A percentile compares a stretch with the other conserved stretches of the same genome.
These are phyloP conservation scores for Austroboletus novae-zelandiae DNA, from an alignment of 1,284 basidiomycete species.

Conservation along the genomic window DNA sequence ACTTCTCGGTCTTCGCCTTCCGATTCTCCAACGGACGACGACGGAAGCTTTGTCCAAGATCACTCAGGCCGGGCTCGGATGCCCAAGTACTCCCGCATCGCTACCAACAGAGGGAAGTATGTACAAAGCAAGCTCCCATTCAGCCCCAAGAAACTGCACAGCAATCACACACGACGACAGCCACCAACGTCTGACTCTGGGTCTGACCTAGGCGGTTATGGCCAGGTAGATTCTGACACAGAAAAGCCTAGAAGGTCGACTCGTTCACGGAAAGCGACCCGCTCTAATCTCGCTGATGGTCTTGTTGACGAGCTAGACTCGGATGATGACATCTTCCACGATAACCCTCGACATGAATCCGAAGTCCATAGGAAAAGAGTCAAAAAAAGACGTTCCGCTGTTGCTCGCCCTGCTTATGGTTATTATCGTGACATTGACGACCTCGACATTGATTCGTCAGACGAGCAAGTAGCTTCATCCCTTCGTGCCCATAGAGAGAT, in stretches of 20 bases:
- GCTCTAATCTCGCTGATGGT: slow-evolving; percentile 36
- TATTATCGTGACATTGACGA: slow-evolving; percentile 57
- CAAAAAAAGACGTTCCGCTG: slow-evolving; percentile 40
- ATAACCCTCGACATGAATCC: slow-evolving; percentile 26
- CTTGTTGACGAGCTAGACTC: slow-evolving; percentile 31
- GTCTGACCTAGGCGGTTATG: slow-evolving; percentile 35
- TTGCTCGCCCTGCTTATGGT: slow-evolving; percentile 63
- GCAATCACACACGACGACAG: slow-evolving; percentile 22
- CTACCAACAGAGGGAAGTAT: slow-evolving; percentile 6
- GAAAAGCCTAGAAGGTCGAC: slow-evolving; percentile 36
- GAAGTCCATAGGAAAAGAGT: slow-evolving; percentile 19
- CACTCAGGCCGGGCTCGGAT: slow-evolving; percentile 17
- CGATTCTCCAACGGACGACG: slow-evolving; percentile 26
- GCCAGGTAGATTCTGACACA: slow-evolving; percentile 35
- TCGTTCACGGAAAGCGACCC: slow-evolving; percentile 37
- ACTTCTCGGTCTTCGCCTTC: slow-evolving; percentile 6
- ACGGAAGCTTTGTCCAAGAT: slow-evolving; percentile 25
- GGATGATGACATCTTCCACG: slow-evolving; percentile 33
- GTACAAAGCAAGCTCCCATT: slow-evolving; percentile 47
- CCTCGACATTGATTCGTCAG: slow-evolving; percentile 54
- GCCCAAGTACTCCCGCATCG: slow-evolving; percentile 29
- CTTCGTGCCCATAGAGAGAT: slow-evolving; percentile 57
- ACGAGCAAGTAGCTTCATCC: slow-evolving; percentile 54
- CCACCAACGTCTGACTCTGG: slow-evolving; percentile 41
- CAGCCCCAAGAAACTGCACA: slow-evolving; percentile 59